Evolutionary conservation across 2,329 filamentous ascomycete species (phyloP).

Genomic region (Colletotrichum noveboracense): DNA sequence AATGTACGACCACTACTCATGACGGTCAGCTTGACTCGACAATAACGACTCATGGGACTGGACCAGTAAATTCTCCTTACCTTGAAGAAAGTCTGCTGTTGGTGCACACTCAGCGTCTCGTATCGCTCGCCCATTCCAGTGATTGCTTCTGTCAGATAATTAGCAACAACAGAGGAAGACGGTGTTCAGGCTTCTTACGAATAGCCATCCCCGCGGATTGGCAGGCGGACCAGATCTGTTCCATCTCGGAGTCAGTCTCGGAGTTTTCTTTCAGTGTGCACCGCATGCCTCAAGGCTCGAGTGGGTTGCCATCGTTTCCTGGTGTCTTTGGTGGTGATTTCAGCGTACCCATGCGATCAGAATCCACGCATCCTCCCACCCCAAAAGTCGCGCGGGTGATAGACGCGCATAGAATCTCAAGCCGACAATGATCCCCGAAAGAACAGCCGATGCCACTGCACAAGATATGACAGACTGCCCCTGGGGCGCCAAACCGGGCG

Average conservation of each 20-base stretch:
- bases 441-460: not conserved
- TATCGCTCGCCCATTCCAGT: not conserved
- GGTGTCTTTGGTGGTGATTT: not conserved
- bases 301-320: accelerated
- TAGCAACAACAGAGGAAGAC: not conserved
- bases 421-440: constrained; percentile 5
- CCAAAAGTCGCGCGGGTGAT: not conserved
- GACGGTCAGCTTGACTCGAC: not conserved
- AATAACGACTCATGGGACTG: not conserved
- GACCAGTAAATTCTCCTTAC: not conserved
- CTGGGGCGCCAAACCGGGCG: not conserved
- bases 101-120: not conserved
- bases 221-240: not conserved
- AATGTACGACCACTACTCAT: constrained; percentile 19
- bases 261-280: accelerated
- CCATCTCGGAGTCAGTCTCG: not conserved
- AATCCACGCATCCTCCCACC: constrained; percentile 15
- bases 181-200: not conserved
- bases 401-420: constrained; percentile 12
- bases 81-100: constrained; percentile 11
- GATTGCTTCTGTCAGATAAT: not conserved
- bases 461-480: constrained; percentile 8
- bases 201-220: not conserved
- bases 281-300: not conserved
- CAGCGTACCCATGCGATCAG: constrained; percentile 6